Evolutionary conservation across 768 basidiomycete genomes (phyloP).

Genomic region (Amanita subjunquillea): DNA sequence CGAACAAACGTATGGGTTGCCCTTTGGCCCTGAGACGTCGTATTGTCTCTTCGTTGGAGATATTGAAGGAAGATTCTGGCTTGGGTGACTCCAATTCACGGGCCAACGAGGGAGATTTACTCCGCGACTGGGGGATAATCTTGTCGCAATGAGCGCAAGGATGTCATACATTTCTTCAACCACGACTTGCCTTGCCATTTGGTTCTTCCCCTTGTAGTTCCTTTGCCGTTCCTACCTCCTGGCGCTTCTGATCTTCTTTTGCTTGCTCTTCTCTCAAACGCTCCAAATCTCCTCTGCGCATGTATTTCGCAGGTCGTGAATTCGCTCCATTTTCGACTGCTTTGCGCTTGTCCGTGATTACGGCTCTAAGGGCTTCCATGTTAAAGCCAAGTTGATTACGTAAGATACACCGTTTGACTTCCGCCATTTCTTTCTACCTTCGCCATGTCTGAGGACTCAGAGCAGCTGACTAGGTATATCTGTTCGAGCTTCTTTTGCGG

Average conservation of each 20-base stretch:
- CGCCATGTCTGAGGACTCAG: slow-evolving; percentile 50
- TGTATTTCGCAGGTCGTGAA: slow-evolving; percentile 66
- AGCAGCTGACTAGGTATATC: slow-evolving; percentile 40
- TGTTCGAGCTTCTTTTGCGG: not conserved
- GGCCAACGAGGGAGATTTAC: slow-evolving; percentile 18
- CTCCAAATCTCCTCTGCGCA: slow-evolving; percentile 88
- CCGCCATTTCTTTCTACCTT: slow-evolving; percentile 20
- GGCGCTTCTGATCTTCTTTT: slow-evolving; percentile 22
- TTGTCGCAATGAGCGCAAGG: not conserved
- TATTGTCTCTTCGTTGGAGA: slow-evolving; percentile 88
- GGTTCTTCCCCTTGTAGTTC: slow-evolving; percentile 13
- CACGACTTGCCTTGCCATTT: not conserved
- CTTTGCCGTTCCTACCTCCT: slow-evolving; percentile 18
- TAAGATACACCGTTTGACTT: slow-evolving; percentile 14
- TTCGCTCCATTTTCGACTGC: slow-evolving; percentile 36
- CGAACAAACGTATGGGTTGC: slow-evolving; percentile 92
- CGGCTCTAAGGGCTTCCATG: slow-evolving; percentile 90
- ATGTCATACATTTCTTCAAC: not conserved
- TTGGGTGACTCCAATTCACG: slow-evolving; percentile 30
- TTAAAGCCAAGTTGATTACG: not conserved
- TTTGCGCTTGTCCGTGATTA: slow-evolving; percentile 85
- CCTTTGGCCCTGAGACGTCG: slow-evolving; percentile 84
- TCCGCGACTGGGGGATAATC: not conserved
- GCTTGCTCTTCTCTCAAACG: slow-evolving; percentile 41
- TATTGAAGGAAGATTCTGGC: slow-evolving; percentile 63